Evolutionary conservation across 2,329 filamentous ascomycete genomes (phyloP).

Genomic region (Cercospora berteroae): DNA sequence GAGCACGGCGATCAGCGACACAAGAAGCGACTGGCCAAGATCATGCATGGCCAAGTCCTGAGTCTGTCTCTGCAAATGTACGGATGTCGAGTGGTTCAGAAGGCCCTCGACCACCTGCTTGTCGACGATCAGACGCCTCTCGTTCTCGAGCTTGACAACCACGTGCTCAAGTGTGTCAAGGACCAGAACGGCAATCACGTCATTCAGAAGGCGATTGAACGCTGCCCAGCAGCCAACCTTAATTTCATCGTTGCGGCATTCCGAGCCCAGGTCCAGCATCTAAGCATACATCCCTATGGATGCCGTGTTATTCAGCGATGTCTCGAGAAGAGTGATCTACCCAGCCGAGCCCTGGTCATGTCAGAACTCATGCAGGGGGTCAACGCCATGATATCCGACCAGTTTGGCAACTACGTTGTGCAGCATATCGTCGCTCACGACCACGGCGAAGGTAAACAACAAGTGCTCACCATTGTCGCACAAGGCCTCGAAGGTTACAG

Average conservation of each 20-base stretch:
- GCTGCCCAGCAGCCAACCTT: conserved; percentile 73
- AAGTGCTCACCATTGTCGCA: conserved; percentile 72
- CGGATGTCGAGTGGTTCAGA: conserved; percentile 92
- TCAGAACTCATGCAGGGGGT: conserved; percentile 74
- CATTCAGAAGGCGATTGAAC: conserved; percentile 86
- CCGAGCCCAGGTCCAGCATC: conserved; percentile 67
- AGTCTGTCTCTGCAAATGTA: conserved; percentile 85
- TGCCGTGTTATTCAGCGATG: conserved; percentile 93
- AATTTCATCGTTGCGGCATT: conserved; percentile 83
- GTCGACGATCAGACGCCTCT: conserved; percentile 86
- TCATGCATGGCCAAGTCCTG: conserved; percentile 83
- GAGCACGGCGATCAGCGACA: conserved; percentile 93
- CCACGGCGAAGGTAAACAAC: conserved; percentile 66
- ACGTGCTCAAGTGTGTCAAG: conserved; percentile 74
- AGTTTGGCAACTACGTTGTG: conserved; percentile 94
- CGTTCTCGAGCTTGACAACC: conserved; percentile 75
- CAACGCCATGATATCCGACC: conserved; percentile 72
- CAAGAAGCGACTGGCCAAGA: conserved; percentile 79
- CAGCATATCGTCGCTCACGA: conserved; percentile 87
- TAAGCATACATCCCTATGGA: conserved; percentile 79
- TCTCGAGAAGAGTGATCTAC: conserved; percentile 71
- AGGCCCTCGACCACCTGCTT: conserved; percentile 86
- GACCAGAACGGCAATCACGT: conserved; percentile 96
- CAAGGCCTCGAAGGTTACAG: conserved; percentile 71
- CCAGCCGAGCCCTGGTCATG: conserved; percentile 68